Evolutionary conservation across 352 stramenopile species (phyloP).

Genomic region (Phytophthora ramorum): DNA sequence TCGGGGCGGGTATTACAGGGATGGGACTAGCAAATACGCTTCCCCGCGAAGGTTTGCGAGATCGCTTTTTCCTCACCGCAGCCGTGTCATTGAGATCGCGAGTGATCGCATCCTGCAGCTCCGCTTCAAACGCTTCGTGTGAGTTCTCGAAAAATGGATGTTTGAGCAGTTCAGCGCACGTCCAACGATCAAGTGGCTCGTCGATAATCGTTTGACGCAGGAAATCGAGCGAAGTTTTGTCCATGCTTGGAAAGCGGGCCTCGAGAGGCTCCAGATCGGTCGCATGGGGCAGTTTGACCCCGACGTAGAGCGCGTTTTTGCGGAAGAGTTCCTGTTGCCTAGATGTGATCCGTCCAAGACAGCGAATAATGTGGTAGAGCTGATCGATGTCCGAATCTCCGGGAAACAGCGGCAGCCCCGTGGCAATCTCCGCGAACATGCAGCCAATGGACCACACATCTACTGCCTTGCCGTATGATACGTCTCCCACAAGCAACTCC

Average conservation of each 20-base stretch:
- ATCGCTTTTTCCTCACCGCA: constrained; percentile 66
- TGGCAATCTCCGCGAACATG: constrained; percentile 96
- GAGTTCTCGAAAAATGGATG: constrained; percentile 77
- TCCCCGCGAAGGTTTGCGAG: constrained; percentile 46
- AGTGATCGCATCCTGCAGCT: constrained; percentile 77
- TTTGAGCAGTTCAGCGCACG: constrained; percentile 74
- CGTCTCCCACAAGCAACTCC: constrained; percentile 91
- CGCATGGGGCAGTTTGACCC: constrained; percentile 74
- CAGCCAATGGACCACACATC: constrained; percentile 98
- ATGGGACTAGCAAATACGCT: constrained; percentile 7
- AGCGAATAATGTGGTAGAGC: constrained; percentile 88
- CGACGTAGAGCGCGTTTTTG: constrained; percentile 84
- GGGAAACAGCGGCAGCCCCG: constrained; percentile 95
- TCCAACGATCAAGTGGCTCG: constrained; percentile 84
- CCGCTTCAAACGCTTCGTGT: constrained; percentile 61
- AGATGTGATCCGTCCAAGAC: constrained; percentile 71
- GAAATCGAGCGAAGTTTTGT: constrained; percentile 73
- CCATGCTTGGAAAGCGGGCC: constrained; percentile 68
- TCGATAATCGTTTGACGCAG: constrained; percentile 77
- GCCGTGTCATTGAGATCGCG: constrained; percentile 71
- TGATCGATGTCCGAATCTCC: constrained; percentile 97
- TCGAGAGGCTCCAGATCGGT: constrained; percentile 68
- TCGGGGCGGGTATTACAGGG: constrained; percentile 14
- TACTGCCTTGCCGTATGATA: constrained; percentile 95
- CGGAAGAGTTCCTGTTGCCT: constrained; percentile 84